Percentiles rank a stretch among this genome's conserved stretches.
These are phyloP conservation scores for Aureobasidium sp. DNA, from an alignment of 2,329 filamentous ascomycete species.

Conservation along the genomic window DNA sequence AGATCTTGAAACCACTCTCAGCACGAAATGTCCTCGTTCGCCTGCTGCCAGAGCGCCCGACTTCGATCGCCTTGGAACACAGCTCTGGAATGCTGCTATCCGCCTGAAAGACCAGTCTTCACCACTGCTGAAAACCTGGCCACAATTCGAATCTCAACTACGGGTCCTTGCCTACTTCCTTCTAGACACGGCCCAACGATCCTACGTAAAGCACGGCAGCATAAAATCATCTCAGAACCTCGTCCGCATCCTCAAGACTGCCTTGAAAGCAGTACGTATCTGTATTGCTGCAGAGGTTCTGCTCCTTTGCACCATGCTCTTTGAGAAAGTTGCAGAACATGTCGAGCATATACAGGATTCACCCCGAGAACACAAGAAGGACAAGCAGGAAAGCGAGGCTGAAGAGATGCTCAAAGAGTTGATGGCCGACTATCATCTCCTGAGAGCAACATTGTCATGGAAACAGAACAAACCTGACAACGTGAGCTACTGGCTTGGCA, in stretches of 20 bases:
- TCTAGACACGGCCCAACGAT: conserved; percentile 48
- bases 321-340: conserved; percentile 56
- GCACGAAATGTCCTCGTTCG: conserved; percentile 14
- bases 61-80: conserved; percentile 48
- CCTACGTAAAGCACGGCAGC: conserved; percentile 16
- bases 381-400: conserved; percentile 14
- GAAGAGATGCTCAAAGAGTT: conserved; percentile 30
- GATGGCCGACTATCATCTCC: conserved; percentile 54
- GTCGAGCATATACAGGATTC: conserved; percentile 17
- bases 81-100: conserved; percentile 60
- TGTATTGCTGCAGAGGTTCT: conserved; percentile 54
- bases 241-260: conserved; percentile 55
- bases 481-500: conserved; percentile 68
- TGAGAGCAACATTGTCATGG: conserved; percentile 66
- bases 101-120: conserved; percentile 28
- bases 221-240: conserved; percentile 23
- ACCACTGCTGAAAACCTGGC: conserved; percentile 1
- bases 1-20: conserved; percentile 7
- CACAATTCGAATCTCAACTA: conserved; percentile 25
- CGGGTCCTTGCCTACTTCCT: conserved; percentile 58
- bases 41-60: conserved; percentile 31
- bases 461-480: conserved; percentile 63
- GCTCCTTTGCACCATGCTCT: conserved; percentile 48
- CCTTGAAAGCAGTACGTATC: conserved; percentile 54
- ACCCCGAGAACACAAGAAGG: background rate